phyloP scores from a whole-genome alignment of 805 yeast species.

The Vanderwaltozyma yarrowii region DNA sequence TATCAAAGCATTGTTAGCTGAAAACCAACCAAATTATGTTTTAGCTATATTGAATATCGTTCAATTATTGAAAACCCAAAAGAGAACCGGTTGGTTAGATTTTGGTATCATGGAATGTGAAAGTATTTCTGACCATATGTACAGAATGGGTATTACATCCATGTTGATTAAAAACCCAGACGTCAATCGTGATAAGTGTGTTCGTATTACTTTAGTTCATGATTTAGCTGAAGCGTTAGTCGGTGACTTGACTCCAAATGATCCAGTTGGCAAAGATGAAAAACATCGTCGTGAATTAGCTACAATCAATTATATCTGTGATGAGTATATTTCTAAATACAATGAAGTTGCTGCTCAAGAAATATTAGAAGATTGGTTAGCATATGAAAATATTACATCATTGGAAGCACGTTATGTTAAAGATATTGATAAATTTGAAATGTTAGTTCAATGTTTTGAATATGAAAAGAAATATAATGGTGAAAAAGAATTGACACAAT shows the following conservation, averaged over 20 bases:
- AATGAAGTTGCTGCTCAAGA: conserved; percentile 53
- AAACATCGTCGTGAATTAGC: conserved; percentile 73
- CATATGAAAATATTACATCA: conserved; percentile 76
- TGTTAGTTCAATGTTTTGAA: conserved; percentile 72
- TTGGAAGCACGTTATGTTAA: conserved; percentile 84
- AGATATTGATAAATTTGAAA: conserved; percentile 87
- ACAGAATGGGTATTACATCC: conserved; percentile 78
- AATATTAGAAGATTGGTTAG: conserved; percentile 67
- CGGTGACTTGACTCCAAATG: conserved; percentile 88
- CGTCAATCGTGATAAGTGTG: conserved; percentile 58
- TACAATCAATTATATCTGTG: conserved; percentile 57
- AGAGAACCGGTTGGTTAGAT: conserved; percentile 92
- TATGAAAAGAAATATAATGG: conserved; percentile 62
- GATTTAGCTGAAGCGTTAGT: conserved; percentile 92
- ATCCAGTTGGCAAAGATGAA: conserved; percentile 62
- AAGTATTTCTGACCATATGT: conserved; percentile 91
- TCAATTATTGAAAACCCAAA: conserved; percentile 62
- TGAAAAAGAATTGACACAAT: conserved; percentile 53
- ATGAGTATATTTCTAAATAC: conserved; percentile 51
- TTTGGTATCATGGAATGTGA: conserved; percentile 38
- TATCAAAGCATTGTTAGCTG: conserved; percentile 21
- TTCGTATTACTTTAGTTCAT: conserved; percentile 79
- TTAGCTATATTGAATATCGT: conserved; percentile 55
- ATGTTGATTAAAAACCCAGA: conserved; percentile 49
- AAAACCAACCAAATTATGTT: conserved; percentile 31